Base-by-base conservation (phyloP, 345 rosid species). In the Passiflora organensis region DNA sequence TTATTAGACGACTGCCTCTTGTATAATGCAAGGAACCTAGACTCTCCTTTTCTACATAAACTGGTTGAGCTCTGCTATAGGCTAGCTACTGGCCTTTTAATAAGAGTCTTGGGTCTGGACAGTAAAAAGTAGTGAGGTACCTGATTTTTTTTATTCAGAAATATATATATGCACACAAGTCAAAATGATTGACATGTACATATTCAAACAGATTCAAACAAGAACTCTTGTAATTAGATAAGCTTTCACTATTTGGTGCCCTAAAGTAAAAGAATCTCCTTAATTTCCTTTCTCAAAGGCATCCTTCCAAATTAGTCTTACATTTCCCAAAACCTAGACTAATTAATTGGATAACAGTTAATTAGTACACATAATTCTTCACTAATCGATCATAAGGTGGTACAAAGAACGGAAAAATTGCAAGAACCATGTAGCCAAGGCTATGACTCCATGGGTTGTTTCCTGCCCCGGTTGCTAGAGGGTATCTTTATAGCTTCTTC, bases 311-410 rank as follows among this genome's bases (percentile, higher is more conserved):
- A 32, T 13, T 48, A 69, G 63, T 15, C 72, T 48, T 78, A 80
- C 82, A 69, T 66, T 61, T 80, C 74, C 79, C 78, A 67, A 80
- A 80, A 74, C 57, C 17, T 56, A 45, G 72, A 72, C 80, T 62
- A 50, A 43, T 16, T 6, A 34, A 21, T 41, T 5, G 68, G 55
- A 60, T 54, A 10, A 11, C 46, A 43, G 36, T 48, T 42, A 53
- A 55, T n/a, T n/a, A n/a, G n/a, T n/a, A n/a, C n/a, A n/a, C n/a
- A 6, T 15, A 56, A n/a, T 34, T 32, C 56, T 15, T 23, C 47
- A 51, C 42, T 5, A 20, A 23, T 38, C 24, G 1, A 23, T 19
- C 0, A 15, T 10, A 42, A n/a, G 15, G 20, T 9, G 34, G 10
- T 16, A n/a, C 53, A n/a, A n/a, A n/a, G n/a, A n/a, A n/a, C n/a